Percentiles rank a stretch among this genome's conserved stretches.
Evolutionary conservation across 345 rosid genomes (phyloP).

Genomic region (Heritiera littoralis): DNA sequence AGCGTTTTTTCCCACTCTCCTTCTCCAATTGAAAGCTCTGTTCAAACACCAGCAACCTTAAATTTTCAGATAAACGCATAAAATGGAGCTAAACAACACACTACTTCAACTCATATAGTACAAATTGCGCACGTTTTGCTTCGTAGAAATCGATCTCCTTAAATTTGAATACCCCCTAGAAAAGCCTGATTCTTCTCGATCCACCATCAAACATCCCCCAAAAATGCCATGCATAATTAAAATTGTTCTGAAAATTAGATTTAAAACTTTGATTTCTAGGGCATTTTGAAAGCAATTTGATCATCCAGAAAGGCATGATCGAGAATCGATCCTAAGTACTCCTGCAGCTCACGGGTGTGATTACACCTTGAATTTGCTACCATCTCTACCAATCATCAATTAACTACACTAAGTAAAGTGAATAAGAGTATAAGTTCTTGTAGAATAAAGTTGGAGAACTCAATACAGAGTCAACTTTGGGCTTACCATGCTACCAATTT

Average conservation of each 20-base stretch:
- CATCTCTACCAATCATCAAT: no score
- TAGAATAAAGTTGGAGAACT: background rate
- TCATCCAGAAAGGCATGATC: no score
- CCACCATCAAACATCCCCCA: no score
- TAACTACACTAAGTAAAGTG: no score
- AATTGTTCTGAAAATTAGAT: background rate
- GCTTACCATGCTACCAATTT: background rate
- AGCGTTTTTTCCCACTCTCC: constrained; percentile 41
- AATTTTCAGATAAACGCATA: background rate
- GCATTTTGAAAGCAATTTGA: background rate
- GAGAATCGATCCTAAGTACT: no score
- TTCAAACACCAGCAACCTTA: background rate
- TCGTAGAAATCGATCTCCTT: background rate
- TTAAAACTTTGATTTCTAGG: background rate
- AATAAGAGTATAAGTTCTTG: background rate
- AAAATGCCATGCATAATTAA: no score
- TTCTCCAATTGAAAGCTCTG: constrained; percentile 44
- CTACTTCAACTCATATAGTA: background rate
- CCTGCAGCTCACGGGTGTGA: no score
- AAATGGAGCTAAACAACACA: background rate
- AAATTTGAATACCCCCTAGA: background rate
- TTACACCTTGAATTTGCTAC: no score
- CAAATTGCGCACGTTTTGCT: background rate
- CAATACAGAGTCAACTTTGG: background rate
- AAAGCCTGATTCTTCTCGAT: background rate